Percentiles rank a stretch among this genome's conserved stretches.
Conservation (phyloP, 768 basidiomycete genomes). For the Leccinum imitatum region DNA sequence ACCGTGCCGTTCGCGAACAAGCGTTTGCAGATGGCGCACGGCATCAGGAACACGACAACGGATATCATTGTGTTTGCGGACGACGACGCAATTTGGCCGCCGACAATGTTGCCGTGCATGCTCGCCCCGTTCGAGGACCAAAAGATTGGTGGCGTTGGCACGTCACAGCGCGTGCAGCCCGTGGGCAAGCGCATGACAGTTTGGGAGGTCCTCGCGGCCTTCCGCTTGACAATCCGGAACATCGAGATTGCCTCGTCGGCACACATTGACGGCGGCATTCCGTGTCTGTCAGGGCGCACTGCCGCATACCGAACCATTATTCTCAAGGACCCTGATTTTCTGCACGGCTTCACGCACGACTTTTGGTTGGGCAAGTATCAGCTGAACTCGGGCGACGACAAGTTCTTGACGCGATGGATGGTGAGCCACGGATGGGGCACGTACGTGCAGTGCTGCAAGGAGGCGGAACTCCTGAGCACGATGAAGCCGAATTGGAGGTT, state of each 20-base stretch:
- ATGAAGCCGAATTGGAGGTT: conserved; percentile 99
- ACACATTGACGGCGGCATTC: conserved; percentile 90
- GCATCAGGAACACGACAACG: conserved; percentile 85
- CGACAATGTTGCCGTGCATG: conserved; percentile 83
- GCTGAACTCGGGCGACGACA: conserved; percentile 91
- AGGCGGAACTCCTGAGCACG: conserved; percentile 83
- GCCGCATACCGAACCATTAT: conserved; percentile 94
- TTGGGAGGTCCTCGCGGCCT: conserved; percentile 94
- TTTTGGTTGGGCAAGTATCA: conserved; percentile 94
- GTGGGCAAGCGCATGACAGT: conserved; percentile 80
- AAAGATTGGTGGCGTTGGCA: conserved; percentile 89
- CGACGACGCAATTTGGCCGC: conserved; percentile 95
- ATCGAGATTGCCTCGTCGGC: conserved; percentile 89
- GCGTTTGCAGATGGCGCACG: conserved; percentile 90
- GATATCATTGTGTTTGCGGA: conserved; percentile 95
- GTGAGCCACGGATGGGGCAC: conserved; percentile 94
- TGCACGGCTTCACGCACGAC: conserved; percentile 92
- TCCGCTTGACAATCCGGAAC: conserved; percentile 89
- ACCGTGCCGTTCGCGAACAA: conserved; percentile 95
- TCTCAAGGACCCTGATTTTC: conserved; percentile 90
- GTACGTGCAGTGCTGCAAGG: conserved; percentile 86
- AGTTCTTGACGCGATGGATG: conserved; percentile 96
- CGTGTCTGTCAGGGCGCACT: conserved; percentile 90
- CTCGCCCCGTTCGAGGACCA: conserved; percentile 95
- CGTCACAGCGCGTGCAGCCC: conserved; percentile 84